Evolutionary conservation across 495 filamentous ascomycete genomes (phyloP).

Genomic region (Lepraria neglecta): DNA sequence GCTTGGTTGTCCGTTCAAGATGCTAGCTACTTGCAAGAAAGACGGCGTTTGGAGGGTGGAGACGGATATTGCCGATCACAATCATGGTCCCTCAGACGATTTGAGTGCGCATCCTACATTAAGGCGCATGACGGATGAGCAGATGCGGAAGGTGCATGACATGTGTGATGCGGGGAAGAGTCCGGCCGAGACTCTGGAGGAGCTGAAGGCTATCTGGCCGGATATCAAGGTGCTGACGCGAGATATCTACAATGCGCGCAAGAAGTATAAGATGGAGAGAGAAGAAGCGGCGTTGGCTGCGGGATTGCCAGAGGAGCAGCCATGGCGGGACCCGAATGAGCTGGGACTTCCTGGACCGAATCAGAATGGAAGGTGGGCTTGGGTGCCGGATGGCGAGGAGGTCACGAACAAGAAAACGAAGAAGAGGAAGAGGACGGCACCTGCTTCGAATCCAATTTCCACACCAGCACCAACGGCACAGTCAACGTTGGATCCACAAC

Average conservation of each 20-base stretch:
- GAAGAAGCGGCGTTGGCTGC: constrained; percentile 16
- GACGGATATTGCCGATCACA: constrained; percentile 26
- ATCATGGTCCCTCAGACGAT: constrained; percentile 29
- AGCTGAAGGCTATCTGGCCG: constrained; percentile 24
- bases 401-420: constrained; percentile 23
- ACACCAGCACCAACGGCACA: not conserved
- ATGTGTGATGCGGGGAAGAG: constrained; percentile 30
- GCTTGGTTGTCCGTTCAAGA: constrained; percentile 29
- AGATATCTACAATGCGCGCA: constrained; percentile 32
- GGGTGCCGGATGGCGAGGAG: constrained; percentile 28
- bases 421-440: constrained; percentile 12
- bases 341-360: constrained; percentile 26
- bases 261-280: constrained; percentile 29
- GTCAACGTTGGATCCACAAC: constrained; percentile 24
- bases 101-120: constrained; percentile 27
- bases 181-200: constrained; percentile 27
- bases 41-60: constrained; percentile 27
- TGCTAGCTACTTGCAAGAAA: constrained; percentile 24
- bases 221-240: constrained; percentile 30
- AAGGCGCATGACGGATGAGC: constrained; percentile 26
- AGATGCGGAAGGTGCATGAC: constrained; percentile 24
- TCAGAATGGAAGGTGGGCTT: constrained; percentile 26
- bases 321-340: constrained; percentile 27
- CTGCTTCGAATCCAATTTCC: not conserved
- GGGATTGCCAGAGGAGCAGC: constrained; percentile 12